A percentile compares a stretch with the other conserved stretches of the same genome.
These are phyloP conservation scores for Exobasidium cylindrosporum DNA, from an alignment of 1,284 basidiomycete species.

Conservation along the genomic window DNA sequence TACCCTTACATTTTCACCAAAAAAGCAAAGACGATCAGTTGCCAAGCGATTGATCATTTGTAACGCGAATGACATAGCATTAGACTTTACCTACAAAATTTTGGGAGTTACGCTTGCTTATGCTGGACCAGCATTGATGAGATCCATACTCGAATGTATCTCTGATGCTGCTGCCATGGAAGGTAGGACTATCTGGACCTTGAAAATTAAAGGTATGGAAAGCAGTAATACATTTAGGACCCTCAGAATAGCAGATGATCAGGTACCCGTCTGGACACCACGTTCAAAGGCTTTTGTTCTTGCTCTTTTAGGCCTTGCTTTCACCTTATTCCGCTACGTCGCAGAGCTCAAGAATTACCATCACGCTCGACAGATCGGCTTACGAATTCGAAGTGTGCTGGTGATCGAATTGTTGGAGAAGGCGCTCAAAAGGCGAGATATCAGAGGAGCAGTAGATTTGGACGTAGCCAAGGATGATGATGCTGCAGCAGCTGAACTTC, in stretches of 20 bases:
- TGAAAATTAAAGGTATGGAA: background rate
- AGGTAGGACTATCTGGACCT: background rate
- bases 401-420: conserved; percentile 51
- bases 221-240: background rate
- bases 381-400: conserved; percentile 45
- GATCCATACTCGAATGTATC: conserved; percentile 29
- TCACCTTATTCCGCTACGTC: conserved; percentile 33
- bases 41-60: conserved; percentile 26
- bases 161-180: conserved; percentile 12
- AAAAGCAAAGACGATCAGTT: conserved; percentile 11
- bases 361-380: conserved; percentile 50
- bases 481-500: background rate
- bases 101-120: conserved; percentile 39
- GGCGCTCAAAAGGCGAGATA: conserved; percentile 38
- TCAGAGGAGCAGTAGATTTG: background rate
- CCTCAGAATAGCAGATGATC: background rate
- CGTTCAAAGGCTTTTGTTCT: conserved; percentile 33
- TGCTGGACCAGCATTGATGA: conserved; percentile 34
- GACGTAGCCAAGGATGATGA: conserved; percentile 4
- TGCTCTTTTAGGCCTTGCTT: conserved; percentile 27
- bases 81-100: conserved; percentile 38
- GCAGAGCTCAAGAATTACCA: conserved; percentile 47
- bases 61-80: conserved; percentile 38
- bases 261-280: conserved; percentile 23
- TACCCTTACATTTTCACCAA: background rate